Conservation (phyloP, 805 yeast genomes). For the Ogataea sp. region DNA sequence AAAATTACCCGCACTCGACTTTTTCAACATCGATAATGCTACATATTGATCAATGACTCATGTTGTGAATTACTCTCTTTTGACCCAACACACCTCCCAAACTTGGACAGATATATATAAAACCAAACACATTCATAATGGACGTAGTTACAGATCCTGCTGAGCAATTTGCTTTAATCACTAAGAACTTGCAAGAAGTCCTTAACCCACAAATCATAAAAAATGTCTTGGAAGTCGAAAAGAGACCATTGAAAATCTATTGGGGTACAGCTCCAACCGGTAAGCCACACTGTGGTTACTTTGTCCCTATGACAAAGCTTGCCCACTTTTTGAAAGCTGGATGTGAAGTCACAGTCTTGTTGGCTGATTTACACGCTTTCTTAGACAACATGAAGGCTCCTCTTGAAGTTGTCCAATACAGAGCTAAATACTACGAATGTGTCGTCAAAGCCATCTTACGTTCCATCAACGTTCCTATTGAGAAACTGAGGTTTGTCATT, state of each 20-base stretch:
- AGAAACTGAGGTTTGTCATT: constrained; percentile 69
- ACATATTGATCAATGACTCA: too few relatives aligned
- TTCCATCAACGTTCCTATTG: constrained; percentile 88
- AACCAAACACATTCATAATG: constrained; percentile 6
- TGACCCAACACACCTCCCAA: too few relatives aligned
- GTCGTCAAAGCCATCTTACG: constrained; percentile 78
- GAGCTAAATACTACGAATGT: constrained; percentile 84
- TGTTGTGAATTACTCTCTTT: too few relatives aligned
- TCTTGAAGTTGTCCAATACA: constrained; percentile 76
- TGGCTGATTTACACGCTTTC: constrained; percentile 96
- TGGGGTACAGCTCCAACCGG: constrained; percentile 99
- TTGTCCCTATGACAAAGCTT: constrained; percentile 94
- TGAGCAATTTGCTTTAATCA: constrained; percentile 66
- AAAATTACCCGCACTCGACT: too few relatives aligned
- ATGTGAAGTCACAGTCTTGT: constrained; percentile 81
- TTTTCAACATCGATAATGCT: too few relatives aligned
- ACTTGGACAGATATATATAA: too few relatives aligned
- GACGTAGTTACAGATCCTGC: constrained; percentile 36
- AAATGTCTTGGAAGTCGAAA: constrained; percentile 69
- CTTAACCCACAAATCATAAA: constrained; percentile 83
- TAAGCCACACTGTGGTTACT: constrained; percentile 96
- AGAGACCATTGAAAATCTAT: constrained; percentile 79
- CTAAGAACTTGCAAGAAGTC: constrained; percentile 85
- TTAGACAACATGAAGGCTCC: constrained; percentile 99
- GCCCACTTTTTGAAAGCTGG: constrained; percentile 96